Conservation (phyloP, 306 rosid species). For the Malus fusca region DNA sequence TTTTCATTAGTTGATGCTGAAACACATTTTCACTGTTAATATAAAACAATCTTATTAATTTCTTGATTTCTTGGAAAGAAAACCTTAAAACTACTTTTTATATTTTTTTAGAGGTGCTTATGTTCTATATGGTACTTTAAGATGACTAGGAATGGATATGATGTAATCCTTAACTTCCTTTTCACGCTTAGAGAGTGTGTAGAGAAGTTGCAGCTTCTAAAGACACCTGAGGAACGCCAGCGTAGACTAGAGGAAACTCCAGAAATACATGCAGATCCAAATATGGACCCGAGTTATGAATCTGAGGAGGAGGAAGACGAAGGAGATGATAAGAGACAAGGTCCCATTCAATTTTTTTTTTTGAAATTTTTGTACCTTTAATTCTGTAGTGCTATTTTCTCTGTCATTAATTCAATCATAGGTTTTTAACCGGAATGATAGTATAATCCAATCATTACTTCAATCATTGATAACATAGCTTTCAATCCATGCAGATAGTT, state of each 20-base stretch:
- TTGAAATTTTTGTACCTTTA: not conserved
- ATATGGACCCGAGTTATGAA: conserved; percentile 93
- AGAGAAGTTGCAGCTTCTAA: conserved; percentile 89
- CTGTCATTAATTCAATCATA: not conserved
- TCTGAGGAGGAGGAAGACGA: conserved; percentile 91
- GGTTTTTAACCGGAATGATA: not conserved
- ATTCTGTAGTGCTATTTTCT: not conserved
- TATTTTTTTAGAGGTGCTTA: not conserved
- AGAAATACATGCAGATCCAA: conserved; percentile 84
- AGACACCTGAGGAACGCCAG: conserved; percentile 95
- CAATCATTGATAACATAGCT: conserved; percentile 6
- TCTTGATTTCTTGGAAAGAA: not conserved
- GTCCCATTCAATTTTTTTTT: conserved; percentile 14
- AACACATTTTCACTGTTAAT: not conserved
- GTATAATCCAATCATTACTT: not conserved
- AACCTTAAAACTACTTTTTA: not conserved
- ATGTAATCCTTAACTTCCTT: conserved; percentile 51
- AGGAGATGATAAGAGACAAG: conserved; percentile 61
- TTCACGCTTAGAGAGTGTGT: conserved; percentile 98
- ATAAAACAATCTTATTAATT: not conserved
- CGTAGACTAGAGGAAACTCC: conserved; percentile 91
- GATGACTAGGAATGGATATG: not conserved
- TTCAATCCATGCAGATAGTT: conserved; percentile 57
- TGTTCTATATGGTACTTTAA: not conserved
- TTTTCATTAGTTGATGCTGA: not conserved